These are phyloP conservation scores for Coffea humblotiana DNA, from an alignment of 305 asterid species.

Conservation along the genomic window DNA sequence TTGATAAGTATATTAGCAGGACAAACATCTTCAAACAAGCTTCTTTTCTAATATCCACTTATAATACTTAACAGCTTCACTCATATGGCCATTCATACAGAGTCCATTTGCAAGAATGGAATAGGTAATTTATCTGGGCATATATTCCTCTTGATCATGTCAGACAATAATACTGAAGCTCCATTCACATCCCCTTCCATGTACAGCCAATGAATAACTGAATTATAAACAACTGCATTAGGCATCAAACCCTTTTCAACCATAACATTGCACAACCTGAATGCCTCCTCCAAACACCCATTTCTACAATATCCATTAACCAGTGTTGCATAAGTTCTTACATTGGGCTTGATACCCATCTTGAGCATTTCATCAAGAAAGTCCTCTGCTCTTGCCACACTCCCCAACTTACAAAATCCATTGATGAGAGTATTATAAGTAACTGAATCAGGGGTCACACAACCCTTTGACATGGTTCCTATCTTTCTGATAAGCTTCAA, in stretches of 20 bases:
- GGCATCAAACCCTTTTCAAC: slow-evolving; percentile 55
- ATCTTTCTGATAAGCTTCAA: slow-evolving; percentile 46
- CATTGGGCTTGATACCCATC: slow-evolving; percentile 53
- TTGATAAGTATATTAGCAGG: slow-evolving; percentile 54
- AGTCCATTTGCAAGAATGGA: slow-evolving; percentile 58
- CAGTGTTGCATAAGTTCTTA: slow-evolving; percentile 65
- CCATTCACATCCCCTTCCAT: slow-evolving; percentile 59
- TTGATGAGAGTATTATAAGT: slow-evolving; percentile 64
- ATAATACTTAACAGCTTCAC: slow-evolving; percentile 49
- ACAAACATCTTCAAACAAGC: slow-evolving; percentile 43
- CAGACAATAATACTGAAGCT: slow-evolving; percentile 51
- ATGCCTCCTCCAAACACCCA: slow-evolving; percentile 58
- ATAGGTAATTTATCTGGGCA: slow-evolving; percentile 49
- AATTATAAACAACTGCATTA: slow-evolving; percentile 57
- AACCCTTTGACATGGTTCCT: slow-evolving; percentile 45
- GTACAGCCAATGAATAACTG: slow-evolving; percentile 57
- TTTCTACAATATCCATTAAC: slow-evolving; percentile 70
- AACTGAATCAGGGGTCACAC: slow-evolving; percentile 44
- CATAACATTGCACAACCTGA: slow-evolving; percentile 56
- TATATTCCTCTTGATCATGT: slow-evolving; percentile 58
- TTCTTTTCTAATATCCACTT: slow-evolving; percentile 41
- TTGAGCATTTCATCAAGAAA: slow-evolving; percentile 49
- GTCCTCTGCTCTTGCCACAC: slow-evolving; percentile 43
- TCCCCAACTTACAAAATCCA: slow-evolving; percentile 69
- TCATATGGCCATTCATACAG: slow-evolving; percentile 45